phyloP scores from a whole-genome alignment of 2,329 filamentous ascomycete species.

The Colletotrichum caudatum region DNA sequence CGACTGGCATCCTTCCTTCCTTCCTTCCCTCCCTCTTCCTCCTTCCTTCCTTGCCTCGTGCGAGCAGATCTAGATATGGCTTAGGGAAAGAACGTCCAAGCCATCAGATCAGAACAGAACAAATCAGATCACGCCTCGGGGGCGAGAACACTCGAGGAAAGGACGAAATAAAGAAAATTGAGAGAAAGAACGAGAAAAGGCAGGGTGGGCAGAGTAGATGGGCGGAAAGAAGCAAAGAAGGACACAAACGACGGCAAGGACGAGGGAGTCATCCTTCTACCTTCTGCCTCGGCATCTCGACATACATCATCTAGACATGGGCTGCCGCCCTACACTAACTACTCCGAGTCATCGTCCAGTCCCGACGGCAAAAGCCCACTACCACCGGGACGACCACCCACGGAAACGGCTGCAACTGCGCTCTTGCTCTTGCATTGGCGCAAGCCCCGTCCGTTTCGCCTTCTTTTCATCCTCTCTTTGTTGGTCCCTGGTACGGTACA shows the following conservation, averaged over 20 bases:
- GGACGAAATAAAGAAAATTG: not conserved
- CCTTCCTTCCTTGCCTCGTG: not conserved
- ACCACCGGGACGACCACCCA: not conserved
- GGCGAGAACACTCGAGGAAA: not conserved
- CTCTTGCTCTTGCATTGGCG: conserved; percentile 17
- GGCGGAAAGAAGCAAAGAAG: not conserved
- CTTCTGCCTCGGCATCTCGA: too few relatives aligned
- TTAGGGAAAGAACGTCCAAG: not conserved
- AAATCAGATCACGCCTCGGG: too few relatives aligned
- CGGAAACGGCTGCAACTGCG: conserved; percentile 25
- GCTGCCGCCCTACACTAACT: not conserved
- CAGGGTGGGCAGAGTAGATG: too few relatives aligned
- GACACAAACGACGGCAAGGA: not conserved
- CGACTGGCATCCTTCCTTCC: not conserved
- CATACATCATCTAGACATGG: not conserved
- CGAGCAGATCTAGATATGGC: not conserved
- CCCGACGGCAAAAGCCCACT: not conserved
- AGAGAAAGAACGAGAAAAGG: not conserved
- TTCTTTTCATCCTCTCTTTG: conserved; percentile 19
- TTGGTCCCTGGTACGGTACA: conserved; percentile 3
- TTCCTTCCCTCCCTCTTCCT: not conserved
- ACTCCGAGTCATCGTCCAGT: too few relatives aligned
- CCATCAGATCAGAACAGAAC: not conserved
- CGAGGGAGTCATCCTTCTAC: not conserved
- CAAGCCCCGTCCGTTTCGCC: conserved; percentile 32